Conservation (phyloP, 1,284 basidiomycete species). For the Pterulicium gracile region DNA sequence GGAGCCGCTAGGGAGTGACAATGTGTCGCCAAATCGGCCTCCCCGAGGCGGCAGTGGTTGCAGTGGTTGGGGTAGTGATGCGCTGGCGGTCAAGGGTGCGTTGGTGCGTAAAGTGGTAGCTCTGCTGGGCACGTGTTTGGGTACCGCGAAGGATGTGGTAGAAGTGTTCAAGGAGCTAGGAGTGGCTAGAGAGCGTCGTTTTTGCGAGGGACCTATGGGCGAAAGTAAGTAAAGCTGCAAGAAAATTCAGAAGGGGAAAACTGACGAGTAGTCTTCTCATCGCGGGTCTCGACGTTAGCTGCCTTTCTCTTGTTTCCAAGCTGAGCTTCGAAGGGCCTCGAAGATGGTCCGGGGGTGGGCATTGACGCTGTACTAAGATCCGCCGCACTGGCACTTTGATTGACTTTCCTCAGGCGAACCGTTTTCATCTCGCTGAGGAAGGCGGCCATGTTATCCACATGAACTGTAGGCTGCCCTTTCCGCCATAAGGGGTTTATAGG, state of each 20-base stretch:
- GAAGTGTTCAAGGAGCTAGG: too few species aligned
- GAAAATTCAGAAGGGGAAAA: neutral
- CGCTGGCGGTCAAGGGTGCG: neutral
- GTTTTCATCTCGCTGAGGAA: conserved; percentile 72
- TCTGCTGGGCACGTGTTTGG: neutral
- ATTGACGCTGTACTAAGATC: neutral
- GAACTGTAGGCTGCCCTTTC: conserved; percentile 53
- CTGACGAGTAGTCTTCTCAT: neutral
- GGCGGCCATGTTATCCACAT: conserved; percentile 71
- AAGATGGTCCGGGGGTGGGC: neutral
- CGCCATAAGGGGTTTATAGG: conserved; percentile 48
- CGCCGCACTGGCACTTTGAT: neutral
- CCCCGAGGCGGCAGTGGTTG: neutral
- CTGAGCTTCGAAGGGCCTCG: neutral
- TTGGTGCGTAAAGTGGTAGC: neutral
- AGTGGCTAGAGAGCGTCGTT: too few species aligned
- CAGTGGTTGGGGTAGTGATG: neutral
- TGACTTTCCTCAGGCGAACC: conserved; percentile 48
- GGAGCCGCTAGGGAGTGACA: neutral
- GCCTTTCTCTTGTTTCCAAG: neutral
- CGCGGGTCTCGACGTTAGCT: neutral
- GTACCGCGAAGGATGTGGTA: neutral
- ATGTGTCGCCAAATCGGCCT: neutral
- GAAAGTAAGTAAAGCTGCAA: too few species aligned
- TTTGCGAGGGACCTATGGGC: too few species aligned